phyloP scores from a whole-genome alignment of 371 early-diverging fungal species.

The Mucor racemosus region DNA sequence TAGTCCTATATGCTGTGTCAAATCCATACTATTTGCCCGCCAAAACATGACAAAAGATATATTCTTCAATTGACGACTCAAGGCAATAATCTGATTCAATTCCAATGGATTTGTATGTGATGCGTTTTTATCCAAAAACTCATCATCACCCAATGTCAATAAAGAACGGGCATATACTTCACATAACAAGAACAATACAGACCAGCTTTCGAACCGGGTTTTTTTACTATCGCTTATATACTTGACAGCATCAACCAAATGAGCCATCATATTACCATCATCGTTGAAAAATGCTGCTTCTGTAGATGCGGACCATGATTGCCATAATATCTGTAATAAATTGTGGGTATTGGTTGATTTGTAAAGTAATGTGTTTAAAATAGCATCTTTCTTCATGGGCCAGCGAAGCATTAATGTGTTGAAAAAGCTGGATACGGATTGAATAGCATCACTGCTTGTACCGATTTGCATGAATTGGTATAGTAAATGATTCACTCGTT shows the following conservation, averaged over 20 bases:
- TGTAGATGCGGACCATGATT: slow-evolving; percentile 30
- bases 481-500: slow-evolving; percentile 51
- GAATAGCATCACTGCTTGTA: slow-evolving; percentile 20
- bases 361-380: slow-evolving; percentile 61
- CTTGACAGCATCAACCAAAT: slow-evolving; percentile 7
- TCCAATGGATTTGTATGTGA: slow-evolving; percentile 54
- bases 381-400: slow-evolving; percentile 57
- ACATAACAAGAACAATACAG: slow-evolving; percentile 66
- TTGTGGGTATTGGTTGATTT: slow-evolving; percentile 23
- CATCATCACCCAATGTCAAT: slow-evolving; percentile 84
- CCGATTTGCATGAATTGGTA: slow-evolving; percentile 37
- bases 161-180: slow-evolving; percentile 77
- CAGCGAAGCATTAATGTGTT: slow-evolving; percentile 64
- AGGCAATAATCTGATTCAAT: slow-evolving; percentile 51
- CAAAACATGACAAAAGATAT: slow-evolving; percentile 76
- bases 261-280: slow-evolving; percentile 8
- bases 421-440: slow-evolving; percentile 53
- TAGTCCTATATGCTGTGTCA: slow-evolving; percentile 44
- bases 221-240: slow-evolving; percentile 18
- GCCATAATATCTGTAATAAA: slow-evolving; percentile 38
- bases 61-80: slow-evolving; percentile 66
- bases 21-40: slow-evolving; percentile 53
- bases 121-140: slow-evolving; percentile 51
- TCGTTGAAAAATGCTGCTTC: slow-evolving; percentile 26
- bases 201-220: slow-evolving; percentile 42